phyloP scores from a whole-genome alignment of 345 rosid species.

The Acer yangbiense region DNA sequence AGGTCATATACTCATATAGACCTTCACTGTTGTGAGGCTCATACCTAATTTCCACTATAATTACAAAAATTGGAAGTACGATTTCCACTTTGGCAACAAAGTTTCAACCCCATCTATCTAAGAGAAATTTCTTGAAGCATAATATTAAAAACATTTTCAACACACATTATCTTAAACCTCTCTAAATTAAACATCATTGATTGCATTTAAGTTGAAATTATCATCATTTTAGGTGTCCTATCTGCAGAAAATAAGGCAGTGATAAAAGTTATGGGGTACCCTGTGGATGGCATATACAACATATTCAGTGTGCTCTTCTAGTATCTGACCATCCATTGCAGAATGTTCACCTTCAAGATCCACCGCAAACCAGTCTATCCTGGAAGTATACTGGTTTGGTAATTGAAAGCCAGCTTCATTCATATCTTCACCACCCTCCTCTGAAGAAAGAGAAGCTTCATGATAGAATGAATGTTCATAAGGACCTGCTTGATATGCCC shows the following conservation, averaged over 20 bases:
- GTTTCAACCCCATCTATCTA: neutral
- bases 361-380: conserved; percentile 94
- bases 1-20: neutral
- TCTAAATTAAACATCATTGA: conserved; percentile 5
- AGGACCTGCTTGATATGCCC: conserved; percentile 90
- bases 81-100: neutral
- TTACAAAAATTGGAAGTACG: neutral
- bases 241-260: conserved; percentile 24
- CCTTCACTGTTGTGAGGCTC: neutral
- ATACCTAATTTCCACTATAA: conserved; percentile 4
- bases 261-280: conserved; percentile 53
- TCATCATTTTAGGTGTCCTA: conserved; percentile 4
- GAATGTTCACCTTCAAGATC: conserved; percentile 99
- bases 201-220: neutral
- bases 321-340: conserved; percentile 98
- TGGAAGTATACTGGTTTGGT: conserved; percentile 60
- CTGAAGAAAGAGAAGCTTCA: conserved; percentile 53
- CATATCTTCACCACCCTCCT: conserved; percentile 49
- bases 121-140: neutral
- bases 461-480: conserved; percentile 74
- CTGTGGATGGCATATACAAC: conserved; percentile 95
- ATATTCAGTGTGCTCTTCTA: conserved; percentile 96
- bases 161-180: neutral
- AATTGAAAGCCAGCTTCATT: conserved; percentile 47
- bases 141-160: conserved; percentile 5